These are phyloP conservation scores for Scedosporium dehoogii DNA, from an alignment of 2,329 filamentous ascomycete species.

Conservation along the genomic window DNA sequence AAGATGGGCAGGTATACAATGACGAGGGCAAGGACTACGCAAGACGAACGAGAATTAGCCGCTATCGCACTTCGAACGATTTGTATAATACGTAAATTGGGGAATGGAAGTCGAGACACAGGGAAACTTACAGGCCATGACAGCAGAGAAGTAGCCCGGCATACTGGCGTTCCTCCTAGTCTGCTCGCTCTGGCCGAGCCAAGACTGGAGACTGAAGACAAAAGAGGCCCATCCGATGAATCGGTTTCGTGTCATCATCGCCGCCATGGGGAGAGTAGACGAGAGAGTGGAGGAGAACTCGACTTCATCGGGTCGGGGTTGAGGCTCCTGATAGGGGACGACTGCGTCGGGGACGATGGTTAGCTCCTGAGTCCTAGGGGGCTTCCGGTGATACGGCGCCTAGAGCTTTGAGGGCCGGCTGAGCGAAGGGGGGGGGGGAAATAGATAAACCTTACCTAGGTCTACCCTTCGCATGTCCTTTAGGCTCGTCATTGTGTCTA, in stretches of 20 bases:
- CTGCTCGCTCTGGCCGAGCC: constrained; percentile 66
- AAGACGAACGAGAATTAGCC: not conserved
- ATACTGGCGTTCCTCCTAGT: constrained; percentile 54
- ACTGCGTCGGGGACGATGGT: constrained; percentile 39
- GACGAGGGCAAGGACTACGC: constrained; percentile 48
- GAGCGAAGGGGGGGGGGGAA: not conserved
- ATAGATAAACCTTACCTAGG: constrained; percentile 47
- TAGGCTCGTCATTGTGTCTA: constrained; percentile 48
- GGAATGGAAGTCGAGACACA: not conserved
- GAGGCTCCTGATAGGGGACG: constrained; percentile 77
- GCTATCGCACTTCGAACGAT: not conserved
- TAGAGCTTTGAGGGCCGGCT: constrained; percentile 4
- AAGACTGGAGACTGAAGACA: constrained; percentile 64
- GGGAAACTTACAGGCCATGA: constrained; percentile 60
- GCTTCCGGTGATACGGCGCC: not conserved
- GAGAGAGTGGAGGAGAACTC: constrained; percentile 64
- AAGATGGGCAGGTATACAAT: constrained; percentile 43
- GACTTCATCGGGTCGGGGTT: constrained; percentile 47
- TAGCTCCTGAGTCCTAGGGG: not conserved
- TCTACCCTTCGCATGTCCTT: constrained; percentile 70
- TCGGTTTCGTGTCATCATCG: constrained; percentile 88
- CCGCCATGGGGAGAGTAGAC: constrained; percentile 88
- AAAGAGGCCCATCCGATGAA: constrained; percentile 64
- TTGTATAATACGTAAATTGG: not conserved
- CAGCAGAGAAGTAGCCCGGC: constrained; percentile 60